Conservation (phyloP, 345 rosid species). For the Lenwebbia sp. region DNA sequence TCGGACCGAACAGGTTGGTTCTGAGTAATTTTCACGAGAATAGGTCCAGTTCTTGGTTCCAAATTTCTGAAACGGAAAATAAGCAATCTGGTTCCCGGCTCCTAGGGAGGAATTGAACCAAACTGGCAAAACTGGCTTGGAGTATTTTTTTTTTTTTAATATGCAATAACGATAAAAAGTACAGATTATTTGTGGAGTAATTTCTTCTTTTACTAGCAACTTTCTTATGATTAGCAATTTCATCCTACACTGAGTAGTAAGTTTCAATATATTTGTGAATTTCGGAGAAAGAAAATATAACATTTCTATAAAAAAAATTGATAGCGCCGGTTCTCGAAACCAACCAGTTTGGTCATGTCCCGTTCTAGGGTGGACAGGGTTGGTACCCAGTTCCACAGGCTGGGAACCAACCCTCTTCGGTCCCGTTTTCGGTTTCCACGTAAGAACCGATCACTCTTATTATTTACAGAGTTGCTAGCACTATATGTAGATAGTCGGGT, state of each 20-base stretch:
- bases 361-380: accelerated
- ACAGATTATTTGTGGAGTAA: neutral
- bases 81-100: too few species aligned
- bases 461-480: neutral
- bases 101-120: neutral
- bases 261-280: neutral
- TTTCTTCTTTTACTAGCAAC: neutral
- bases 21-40: neutral
- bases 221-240: accelerated
- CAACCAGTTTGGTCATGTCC: neutral
- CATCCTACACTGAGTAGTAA: neutral
- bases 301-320: accelerated
- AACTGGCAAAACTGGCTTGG: neutral
- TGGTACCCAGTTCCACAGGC: neutral
- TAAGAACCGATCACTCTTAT: neutral
- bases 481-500: neutral
- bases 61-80: too few species aligned
- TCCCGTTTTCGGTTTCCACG: neutral
- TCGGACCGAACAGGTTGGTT: accelerated
- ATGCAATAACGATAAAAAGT: neutral
- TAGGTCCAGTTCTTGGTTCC: too few species aligned
- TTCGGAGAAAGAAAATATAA: neutral
- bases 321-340: accelerated
- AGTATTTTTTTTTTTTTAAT: neutral
- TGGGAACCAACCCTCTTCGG: neutral